Conservation (phyloP, 805 yeast genomes). For the Pichia californica region DNA sequence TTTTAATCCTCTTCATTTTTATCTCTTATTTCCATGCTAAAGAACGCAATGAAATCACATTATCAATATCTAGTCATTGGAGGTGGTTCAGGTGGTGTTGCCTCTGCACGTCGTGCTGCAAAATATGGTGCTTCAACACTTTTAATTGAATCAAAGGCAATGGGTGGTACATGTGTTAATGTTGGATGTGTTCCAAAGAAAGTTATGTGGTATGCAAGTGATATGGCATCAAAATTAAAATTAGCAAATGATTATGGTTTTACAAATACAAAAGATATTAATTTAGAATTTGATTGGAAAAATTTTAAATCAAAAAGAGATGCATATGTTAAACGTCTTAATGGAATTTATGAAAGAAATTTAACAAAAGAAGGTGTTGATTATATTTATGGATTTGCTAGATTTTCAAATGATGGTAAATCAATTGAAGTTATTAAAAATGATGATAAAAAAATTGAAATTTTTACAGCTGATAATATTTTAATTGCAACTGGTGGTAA, state of each 20-base stretch:
- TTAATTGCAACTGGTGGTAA: slow-evolving; percentile 93
- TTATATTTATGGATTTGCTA: slow-evolving; percentile 78
- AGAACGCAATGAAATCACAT: slow-evolving; percentile 37
- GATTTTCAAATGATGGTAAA: slow-evolving; percentile 59
- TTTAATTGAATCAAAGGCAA: slow-evolving; percentile 68
- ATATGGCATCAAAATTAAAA: slow-evolving; percentile 66
- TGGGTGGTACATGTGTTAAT: slow-evolving; percentile 98
- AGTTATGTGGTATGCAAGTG: slow-evolving; percentile 98
- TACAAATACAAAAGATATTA: slow-evolving; percentile 51
- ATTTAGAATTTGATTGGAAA: slow-evolving; percentile 90
- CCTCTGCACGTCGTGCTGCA: slow-evolving; percentile 97
- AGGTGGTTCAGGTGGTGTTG: slow-evolving; percentile 99
- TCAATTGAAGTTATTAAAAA: slow-evolving; percentile 65
- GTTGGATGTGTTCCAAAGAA: slow-evolving; percentile 99
- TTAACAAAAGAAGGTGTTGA: slow-evolving; percentile 86
- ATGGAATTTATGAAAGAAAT: slow-evolving; percentile 90
- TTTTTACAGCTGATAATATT: slow-evolving; percentile 73
- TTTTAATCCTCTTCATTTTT: background rate
- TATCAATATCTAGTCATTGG: slow-evolving; percentile 94
- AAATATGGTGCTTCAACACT: slow-evolving; percentile 84
- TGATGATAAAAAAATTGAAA: slow-evolving; percentile 46
- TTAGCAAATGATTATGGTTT: slow-evolving; percentile 85
- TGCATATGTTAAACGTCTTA: slow-evolving; percentile 79
- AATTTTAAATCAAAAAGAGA: slow-evolving; percentile 82
- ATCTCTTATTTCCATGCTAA: background rate